phyloP scores from a whole-genome alignment of 1,284 basidiomycete genomes.

The Caloboletus inedulis region DNA sequence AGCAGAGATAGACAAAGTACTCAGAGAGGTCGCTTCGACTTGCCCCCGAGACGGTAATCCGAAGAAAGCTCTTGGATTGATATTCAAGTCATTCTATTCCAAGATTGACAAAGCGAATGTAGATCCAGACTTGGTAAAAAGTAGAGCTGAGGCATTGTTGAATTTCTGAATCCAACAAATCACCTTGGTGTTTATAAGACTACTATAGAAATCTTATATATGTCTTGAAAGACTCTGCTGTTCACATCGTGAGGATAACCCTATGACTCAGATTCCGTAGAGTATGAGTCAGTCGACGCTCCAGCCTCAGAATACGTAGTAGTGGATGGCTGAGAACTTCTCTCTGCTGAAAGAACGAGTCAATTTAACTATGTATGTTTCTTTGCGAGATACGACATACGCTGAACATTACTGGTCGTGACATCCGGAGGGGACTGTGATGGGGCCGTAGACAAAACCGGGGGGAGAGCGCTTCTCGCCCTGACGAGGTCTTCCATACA shows the following conservation, averaged over 20 bases:
- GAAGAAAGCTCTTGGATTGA: conserved; percentile 42
- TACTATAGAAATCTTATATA: conserved; percentile 6
- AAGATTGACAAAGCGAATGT: conserved; percentile 58
- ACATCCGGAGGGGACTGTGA: background rate
- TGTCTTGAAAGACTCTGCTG: background rate
- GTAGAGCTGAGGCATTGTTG: conserved; percentile 45
- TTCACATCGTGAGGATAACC: background rate
- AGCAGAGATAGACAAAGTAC: conserved; percentile 49
- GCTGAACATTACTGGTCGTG: conserved; percentile 4
- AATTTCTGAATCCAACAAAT: conserved; percentile 6
- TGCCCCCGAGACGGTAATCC: conserved; percentile 30
- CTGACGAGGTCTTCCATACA: conserved; percentile 76
- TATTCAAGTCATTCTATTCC: conserved; percentile 63
- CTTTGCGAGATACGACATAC: conserved; percentile 13
- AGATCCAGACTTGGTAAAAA: conserved; percentile 54
- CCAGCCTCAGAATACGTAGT: background rate
- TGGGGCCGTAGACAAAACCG: conserved; percentile 13
- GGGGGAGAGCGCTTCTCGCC: conserved; percentile 67
- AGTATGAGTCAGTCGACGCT: background rate
- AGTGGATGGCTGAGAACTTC: background rate
- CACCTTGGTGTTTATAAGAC: background rate
- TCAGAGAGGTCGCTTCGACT: conserved; percentile 42
- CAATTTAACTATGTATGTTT: conserved; percentile 4
- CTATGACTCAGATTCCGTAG: conserved; percentile 5
- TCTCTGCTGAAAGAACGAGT: conserved; percentile 4